Conservation (phyloP, 768 basidiomycete species). For the Serpula lacrymans region DNA sequence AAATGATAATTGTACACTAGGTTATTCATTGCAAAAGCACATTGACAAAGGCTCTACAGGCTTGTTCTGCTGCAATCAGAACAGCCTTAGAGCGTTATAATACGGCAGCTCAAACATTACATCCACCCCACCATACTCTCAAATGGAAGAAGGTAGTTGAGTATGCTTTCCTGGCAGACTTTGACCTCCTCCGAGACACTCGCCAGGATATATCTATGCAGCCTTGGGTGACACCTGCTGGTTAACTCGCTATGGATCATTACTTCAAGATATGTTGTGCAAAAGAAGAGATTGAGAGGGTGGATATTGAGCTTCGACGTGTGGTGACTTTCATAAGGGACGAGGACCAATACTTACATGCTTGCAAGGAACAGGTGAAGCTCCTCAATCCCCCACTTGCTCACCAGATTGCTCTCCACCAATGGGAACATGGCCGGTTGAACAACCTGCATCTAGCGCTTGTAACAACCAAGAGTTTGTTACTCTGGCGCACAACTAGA, state of each 20-base stretch:
- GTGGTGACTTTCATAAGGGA: background rate
- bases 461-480: too few relatives aligned
- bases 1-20: conserved; percentile 1
- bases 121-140: conserved; percentile 4
- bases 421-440: too few relatives aligned
- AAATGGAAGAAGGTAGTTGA: conserved; percentile 21
- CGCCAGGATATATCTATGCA: conserved; percentile 10
- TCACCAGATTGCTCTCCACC: conserved; percentile 3
- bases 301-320: conserved; percentile 13
- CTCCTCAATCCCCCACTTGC: conserved; percentile 4
- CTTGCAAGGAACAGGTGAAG: background rate
- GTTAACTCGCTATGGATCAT: too few relatives aligned
- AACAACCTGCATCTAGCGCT: too few relatives aligned
- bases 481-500: too few relatives aligned
- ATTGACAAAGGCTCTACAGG: conserved; percentile 5
- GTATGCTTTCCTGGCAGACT: conserved; percentile 9
- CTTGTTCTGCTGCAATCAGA: conserved; percentile 6
- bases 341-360: background rate
- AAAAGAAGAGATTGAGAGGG: conserved; percentile 15
- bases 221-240: conserved; percentile 14
- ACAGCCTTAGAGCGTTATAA: conserved; percentile 12
- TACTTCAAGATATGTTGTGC: conserved; percentile 13
- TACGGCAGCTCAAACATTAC: too few relatives aligned
- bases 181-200: conserved; percentile 13
- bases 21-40: conserved; percentile 8